Conservation (phyloP, 306 rosid genomes). For the Vigna angularis region DNA sequence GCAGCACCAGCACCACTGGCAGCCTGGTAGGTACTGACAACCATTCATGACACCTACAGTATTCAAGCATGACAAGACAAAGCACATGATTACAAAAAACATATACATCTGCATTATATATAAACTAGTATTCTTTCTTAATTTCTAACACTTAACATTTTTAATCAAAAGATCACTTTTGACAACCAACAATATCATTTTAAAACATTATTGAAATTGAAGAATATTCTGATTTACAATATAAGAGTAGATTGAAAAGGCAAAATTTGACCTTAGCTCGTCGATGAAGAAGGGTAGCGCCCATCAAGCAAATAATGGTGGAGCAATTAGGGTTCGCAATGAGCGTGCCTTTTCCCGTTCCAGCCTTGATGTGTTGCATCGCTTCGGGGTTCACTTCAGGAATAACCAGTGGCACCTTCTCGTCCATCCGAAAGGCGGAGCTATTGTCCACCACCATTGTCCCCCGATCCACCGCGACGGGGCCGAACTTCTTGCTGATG, state of each 20-base stretch:
- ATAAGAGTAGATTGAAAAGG: neutral
- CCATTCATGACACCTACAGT: conserved; percentile 89
- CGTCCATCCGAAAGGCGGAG: conserved; percentile 93
- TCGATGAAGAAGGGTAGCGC: conserved; percentile 95
- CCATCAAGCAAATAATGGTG: conserved; percentile 92
- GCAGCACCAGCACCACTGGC: conserved; percentile 99
- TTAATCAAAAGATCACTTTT: too few species aligned
- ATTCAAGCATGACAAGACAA: neutral
- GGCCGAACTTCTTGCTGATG: conserved; percentile 83
- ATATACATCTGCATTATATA: neutral
- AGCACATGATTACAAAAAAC: neutral
- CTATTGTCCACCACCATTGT: conserved; percentile 89
- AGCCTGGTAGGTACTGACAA: conserved; percentile 96
- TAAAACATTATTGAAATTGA: too few species aligned
- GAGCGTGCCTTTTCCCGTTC: conserved; percentile 81
- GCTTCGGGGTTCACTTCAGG: conserved; percentile 99
- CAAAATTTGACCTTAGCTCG: conserved; percentile 65
- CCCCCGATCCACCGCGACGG: conserved; percentile 82
- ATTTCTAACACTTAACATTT: too few species aligned
- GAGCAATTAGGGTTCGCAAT: conserved; percentile 99
- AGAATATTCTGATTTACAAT: too few species aligned
- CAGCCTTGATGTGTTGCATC: conserved; percentile 69
- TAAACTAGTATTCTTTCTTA: neutral
- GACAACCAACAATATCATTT: neutral
- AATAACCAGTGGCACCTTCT: conserved; percentile 82